Conservation (phyloP, 306 rosid species). For the Quercus agrifolia region DNA sequence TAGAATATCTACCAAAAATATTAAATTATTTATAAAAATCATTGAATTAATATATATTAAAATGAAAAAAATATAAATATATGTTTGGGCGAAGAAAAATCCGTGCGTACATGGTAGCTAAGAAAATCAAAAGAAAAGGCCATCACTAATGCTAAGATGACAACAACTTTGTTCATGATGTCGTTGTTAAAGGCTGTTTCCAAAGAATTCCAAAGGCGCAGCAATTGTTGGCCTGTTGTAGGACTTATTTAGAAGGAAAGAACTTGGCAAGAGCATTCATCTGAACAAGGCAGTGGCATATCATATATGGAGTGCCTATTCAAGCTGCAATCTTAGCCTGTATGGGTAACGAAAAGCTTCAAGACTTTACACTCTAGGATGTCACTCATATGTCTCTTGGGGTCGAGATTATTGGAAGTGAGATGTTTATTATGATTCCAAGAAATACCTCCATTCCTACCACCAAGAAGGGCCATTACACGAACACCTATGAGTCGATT, state of each 20-base stretch:
- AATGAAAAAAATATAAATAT: no score
- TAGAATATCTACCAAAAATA: no score
- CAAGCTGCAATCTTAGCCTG: neutral
- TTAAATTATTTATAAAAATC: no score
- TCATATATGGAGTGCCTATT: neutral
- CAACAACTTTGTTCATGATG: constrained; percentile 8
- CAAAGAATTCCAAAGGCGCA: constrained; percentile 13
- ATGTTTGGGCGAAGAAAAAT: no score
- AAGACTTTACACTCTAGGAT: constrained; percentile 5
- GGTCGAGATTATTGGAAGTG: neutral
- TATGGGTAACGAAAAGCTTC: constrained; percentile 8
- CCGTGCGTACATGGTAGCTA: no score
- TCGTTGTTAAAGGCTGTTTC: constrained; percentile 20
- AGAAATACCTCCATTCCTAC: constrained; percentile 16
- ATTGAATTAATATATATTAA: no score
- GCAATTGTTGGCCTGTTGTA: neutral
- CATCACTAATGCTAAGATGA: constrained; percentile 16
- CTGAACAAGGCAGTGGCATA: constrained; percentile 18
- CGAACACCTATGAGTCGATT: no score
- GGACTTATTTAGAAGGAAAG: constrained; percentile 20
- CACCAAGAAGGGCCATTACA: neutral
- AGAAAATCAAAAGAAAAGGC: no score
- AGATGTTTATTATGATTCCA: constrained; percentile 7
- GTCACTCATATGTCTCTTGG: constrained; percentile 22
- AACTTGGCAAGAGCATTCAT: constrained; percentile 20